Percentiles rank a stretch among this genome's conserved stretches.
Conservation (phyloP, 2,329 filamentous ascomycete species). For the Blumeria graminis region DNA sequence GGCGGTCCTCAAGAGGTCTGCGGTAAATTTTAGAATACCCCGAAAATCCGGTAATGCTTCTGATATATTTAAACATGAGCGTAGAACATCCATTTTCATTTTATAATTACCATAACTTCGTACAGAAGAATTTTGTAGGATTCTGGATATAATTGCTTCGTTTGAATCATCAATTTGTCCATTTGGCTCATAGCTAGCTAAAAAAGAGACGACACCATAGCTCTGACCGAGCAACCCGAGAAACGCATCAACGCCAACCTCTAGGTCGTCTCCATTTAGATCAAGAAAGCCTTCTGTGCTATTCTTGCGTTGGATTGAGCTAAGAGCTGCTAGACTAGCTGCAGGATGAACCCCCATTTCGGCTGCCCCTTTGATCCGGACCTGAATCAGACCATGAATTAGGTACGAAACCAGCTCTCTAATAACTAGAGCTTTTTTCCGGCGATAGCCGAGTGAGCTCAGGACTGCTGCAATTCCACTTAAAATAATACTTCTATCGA, state of each 20-base stretch:
- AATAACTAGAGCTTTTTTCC: slow-evolving; percentile 80
- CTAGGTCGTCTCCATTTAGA: slow-evolving; percentile 38
- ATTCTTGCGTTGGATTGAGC: slow-evolving; percentile 24
- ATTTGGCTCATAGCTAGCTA: slow-evolving; percentile 1
- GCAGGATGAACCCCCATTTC: slow-evolving; percentile 91
- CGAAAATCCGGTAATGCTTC: slow-evolving; percentile 83
- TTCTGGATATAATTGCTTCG: slow-evolving; percentile 28
- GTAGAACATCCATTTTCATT: slow-evolving; percentile 67
- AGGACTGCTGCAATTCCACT: slow-evolving; percentile 76
- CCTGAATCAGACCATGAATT: slow-evolving; percentile 67
- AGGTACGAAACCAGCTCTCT: slow-evolving; percentile 65
- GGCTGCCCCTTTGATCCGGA: slow-evolving; percentile 77
- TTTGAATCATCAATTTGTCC: slow-evolving; percentile 22
- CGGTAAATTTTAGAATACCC: slow-evolving; percentile 71
- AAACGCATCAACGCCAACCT: slow-evolving; percentile 39
- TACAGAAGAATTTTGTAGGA: slow-evolving; percentile 30
- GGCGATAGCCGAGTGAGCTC: slow-evolving; percentile 50
- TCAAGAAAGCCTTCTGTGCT: slow-evolving; percentile 32
- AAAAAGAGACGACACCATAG: slow-evolving; percentile 31
- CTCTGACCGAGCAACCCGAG: slow-evolving; percentile 34
- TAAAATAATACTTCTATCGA: slow-evolving; percentile 56
- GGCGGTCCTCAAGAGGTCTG: slow-evolving; percentile 58
- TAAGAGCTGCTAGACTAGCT: slow-evolving; percentile 55
- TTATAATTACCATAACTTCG: slow-evolving; percentile 53
- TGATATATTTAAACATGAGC: slow-evolving; percentile 78